These are phyloP conservation scores for Leccinum pallidistipes DNA, from an alignment of 1,284 basidiomycete species.

Conservation along the genomic window DNA sequence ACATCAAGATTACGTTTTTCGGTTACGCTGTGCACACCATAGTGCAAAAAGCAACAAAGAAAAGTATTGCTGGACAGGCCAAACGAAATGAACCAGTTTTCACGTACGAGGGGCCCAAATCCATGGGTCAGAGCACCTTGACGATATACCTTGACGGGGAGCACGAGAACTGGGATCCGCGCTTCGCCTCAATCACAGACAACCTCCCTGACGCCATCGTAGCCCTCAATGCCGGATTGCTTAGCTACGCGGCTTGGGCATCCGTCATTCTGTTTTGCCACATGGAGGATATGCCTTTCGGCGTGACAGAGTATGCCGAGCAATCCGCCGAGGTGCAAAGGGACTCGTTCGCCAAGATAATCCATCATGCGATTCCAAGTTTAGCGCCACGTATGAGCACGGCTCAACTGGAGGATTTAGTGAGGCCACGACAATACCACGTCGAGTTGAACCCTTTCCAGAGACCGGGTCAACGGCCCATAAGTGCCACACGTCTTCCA, in stretches of 20 bases:
- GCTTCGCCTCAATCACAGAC: constrained; percentile 17
- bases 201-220: constrained; percentile 38
- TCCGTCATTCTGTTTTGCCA: constrained; percentile 35
- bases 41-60: constrained; percentile 29
- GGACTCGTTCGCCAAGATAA: constrained; percentile 29
- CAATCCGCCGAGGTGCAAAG: constrained; percentile 39
- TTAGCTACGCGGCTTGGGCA: constrained; percentile 37
- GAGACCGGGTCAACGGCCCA: constrained; percentile 38
- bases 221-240: constrained; percentile 41
- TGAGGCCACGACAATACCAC: constrained; percentile 31
- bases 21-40: constrained; percentile 36
- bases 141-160: constrained; percentile 35
- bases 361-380: constrained; percentile 25
- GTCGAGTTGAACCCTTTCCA: constrained; percentile 42
- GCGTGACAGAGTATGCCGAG: constrained; percentile 42
- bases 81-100: constrained; percentile 35
- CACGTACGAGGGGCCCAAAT: constrained; percentile 36
- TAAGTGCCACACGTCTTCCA: constrained; percentile 34
- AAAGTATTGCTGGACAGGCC: constrained; percentile 27
- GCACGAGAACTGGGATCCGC: constrained; percentile 35
- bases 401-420: constrained; percentile 25
- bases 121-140: constrained; percentile 36
- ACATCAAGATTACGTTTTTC: constrained; percentile 41
- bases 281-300: constrained; percentile 37
- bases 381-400: constrained; percentile 26